These are phyloP conservation scores for Agrocybe pediades DNA, from an alignment of 768 basidiomycete species.

Conservation along the genomic window DNA sequence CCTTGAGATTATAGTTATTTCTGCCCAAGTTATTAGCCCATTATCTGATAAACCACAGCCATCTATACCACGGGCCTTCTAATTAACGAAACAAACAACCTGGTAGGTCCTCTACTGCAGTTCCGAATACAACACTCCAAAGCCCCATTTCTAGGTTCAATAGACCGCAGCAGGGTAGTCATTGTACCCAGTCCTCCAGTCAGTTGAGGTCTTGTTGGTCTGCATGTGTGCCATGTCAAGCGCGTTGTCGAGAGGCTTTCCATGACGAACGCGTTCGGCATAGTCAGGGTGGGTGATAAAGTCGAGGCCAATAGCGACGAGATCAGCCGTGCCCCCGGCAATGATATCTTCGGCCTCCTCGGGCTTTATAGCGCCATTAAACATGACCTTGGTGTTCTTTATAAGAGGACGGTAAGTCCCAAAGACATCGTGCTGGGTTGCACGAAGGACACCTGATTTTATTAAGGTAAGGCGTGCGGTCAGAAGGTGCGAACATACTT, in stretches of 20 bases:
- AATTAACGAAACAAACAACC: too few species aligned
- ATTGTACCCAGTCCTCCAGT: conserved; percentile 19
- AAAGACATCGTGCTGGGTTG: conserved; percentile 42
- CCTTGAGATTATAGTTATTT: too few species aligned
- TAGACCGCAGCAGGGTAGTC: conserved; percentile 9
- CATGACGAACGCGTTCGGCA: conserved; percentile 35
- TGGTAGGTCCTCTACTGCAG: too few species aligned
- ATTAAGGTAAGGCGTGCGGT: too few species aligned
- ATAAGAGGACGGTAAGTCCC: conserved; percentile 36
- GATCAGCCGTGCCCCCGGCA: conserved; percentile 34
- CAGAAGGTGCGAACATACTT: not conserved
- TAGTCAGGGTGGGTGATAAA: conserved; percentile 46
- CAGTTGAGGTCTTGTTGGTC: conserved; percentile 33
- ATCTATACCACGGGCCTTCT: too few species aligned
- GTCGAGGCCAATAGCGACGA: conserved; percentile 35
- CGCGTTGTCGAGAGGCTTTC: conserved; percentile 34
- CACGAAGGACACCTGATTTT: conserved; percentile 31
- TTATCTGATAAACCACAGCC: too few species aligned
- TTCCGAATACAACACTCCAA: too few species aligned
- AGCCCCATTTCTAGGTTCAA: too few species aligned
- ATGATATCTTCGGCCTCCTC: conserved; percentile 39
- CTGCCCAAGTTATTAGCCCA: too few species aligned
- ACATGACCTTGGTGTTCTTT: conserved; percentile 36
- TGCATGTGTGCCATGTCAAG: conserved; percentile 29
- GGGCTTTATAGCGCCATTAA: conserved; percentile 38